Conservation (phyloP, 371 early-diverging fungal genomes). For the Nosema muscidifuracis region DNA sequence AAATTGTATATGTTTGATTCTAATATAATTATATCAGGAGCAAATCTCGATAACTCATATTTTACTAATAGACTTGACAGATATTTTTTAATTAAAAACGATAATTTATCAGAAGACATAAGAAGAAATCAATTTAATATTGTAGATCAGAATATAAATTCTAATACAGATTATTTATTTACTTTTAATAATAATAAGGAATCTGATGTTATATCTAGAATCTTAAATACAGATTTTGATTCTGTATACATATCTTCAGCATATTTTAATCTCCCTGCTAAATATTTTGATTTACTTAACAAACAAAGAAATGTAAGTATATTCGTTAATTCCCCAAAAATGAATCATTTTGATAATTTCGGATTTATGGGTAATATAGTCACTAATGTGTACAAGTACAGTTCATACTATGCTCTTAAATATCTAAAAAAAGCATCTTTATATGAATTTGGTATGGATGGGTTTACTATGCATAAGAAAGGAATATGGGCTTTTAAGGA, state of each 20-base stretch:
- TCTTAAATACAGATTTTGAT: slow-evolving; percentile 19
- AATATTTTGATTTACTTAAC: slow-evolving; percentile 38
- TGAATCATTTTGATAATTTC: slow-evolving; percentile 40
- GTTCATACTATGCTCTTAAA: slow-evolving; percentile 8
- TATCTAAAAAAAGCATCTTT: slow-evolving; percentile 6
- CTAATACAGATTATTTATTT: not conserved
- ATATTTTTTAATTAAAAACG: slow-evolving; percentile 2
- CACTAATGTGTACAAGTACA: slow-evolving; percentile 37
- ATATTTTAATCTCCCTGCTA: slow-evolving; percentile 47
- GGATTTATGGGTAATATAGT: slow-evolving; percentile 20
- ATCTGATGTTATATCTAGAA: not conserved
- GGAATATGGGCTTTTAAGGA: slow-evolving; percentile 53
- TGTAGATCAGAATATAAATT: not conserved
- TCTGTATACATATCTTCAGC: slow-evolving; percentile 42
- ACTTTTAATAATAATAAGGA: slow-evolving; percentile 30
- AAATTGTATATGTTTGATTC: slow-evolving; percentile 53
- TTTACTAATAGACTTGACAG: slow-evolving; percentile 51
- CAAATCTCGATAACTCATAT: slow-evolving; percentile 49
- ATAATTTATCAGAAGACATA: not conserved
- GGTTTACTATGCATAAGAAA: slow-evolving; percentile 48
- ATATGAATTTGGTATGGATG: slow-evolving; percentile 16
- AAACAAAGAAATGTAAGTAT: slow-evolving; percentile 9
- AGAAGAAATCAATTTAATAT: not conserved
- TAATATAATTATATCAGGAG: slow-evolving; percentile 43
- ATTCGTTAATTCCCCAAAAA: slow-evolving; percentile 14